Percentiles rank a stretch among this genome's conserved stretches.
Evolutionary conservation across 2,329 filamentous ascomycete species (phyloP).

Genomic region (Ophiostoma quercus): DNA sequence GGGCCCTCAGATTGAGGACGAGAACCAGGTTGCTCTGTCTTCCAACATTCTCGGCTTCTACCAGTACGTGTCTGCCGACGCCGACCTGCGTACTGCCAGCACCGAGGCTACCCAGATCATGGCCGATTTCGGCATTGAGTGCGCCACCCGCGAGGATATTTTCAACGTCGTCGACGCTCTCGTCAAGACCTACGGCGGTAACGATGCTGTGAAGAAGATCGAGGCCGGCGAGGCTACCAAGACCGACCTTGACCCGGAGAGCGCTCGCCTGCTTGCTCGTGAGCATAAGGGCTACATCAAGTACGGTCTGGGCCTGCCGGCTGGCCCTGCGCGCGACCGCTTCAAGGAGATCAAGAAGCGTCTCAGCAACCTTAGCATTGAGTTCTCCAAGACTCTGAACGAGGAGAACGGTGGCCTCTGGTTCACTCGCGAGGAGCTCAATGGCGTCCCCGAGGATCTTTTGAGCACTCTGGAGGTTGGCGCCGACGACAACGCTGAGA

Average conservation of each 20-base stretch:
- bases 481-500: slow-evolving; percentile 54
- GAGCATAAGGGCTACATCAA: slow-evolving; percentile 71
- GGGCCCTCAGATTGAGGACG: slow-evolving; percentile 65
- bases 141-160: slow-evolving; percentile 74
- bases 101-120: slow-evolving; percentile 70
- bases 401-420: slow-evolving; percentile 78
- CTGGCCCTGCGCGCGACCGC: slow-evolving; percentile 64
- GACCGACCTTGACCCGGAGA: slow-evolving; percentile 57
- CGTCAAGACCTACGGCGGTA: slow-evolving; percentile 44
- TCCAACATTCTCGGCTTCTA: slow-evolving; percentile 71
- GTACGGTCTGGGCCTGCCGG: slow-evolving; percentile 68
- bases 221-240: slow-evolving; percentile 17
- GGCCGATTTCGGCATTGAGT: slow-evolving; percentile 72
- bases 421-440: slow-evolving; percentile 68
- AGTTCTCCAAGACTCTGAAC: slow-evolving; percentile 74
- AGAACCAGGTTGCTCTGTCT: slow-evolving; percentile 58
- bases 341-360: slow-evolving; percentile 86
- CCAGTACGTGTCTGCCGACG: slow-evolving; percentile 67
- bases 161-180: slow-evolving; percentile 61
- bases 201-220: slow-evolving; percentile 46
- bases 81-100: slow-evolving; percentile 66
- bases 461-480: slow-evolving; percentile 64
- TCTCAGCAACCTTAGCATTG: slow-evolving; percentile 66
- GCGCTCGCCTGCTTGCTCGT: slow-evolving; percentile 67
- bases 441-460: slow-evolving; percentile 69